Conservation (phyloP, 2,329 filamentous ascomycete genomes). For the Biscogniauxia mediterranea region DNA sequence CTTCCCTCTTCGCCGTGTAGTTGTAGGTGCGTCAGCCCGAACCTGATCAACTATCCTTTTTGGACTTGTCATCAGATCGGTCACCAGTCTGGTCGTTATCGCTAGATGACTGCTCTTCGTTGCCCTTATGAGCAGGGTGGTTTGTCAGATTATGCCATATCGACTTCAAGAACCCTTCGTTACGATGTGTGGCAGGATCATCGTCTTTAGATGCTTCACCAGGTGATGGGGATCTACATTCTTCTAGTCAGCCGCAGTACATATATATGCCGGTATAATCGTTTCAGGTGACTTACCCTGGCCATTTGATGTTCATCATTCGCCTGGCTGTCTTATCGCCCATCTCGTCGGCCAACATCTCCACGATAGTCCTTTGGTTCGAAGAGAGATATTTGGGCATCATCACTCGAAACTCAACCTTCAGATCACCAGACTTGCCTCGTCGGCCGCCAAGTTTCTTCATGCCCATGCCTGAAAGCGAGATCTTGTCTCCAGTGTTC, state of each 20-base stretch:
- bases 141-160: conserved; percentile 93
- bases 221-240: conserved; percentile 8
- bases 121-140: conserved; percentile 55
- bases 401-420: conserved; percentile 88
- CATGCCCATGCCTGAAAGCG: conserved; percentile 90
- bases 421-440: conserved; percentile 73
- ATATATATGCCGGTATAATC: neutral
- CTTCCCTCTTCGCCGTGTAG: neutral
- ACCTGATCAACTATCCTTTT: conserved; percentile 26
- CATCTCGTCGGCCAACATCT: conserved; percentile 97
- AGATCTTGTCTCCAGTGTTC: conserved; percentile 87
- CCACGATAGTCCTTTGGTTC: conserved; percentile 88
- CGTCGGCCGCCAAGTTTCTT: conserved; percentile 71
- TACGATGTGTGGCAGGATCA: conserved; percentile 56
- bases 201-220: conserved; percentile 33
- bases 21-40: conserved; percentile 20
- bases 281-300: conserved; percentile 42
- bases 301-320: conserved; percentile 76
- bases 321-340: conserved; percentile 87
- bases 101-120: conserved; percentile 26
- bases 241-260: conserved; percentile 15
- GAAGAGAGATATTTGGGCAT: conserved; percentile 94
- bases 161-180: conserved; percentile 88
- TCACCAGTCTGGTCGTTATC: conserved; percentile 20
- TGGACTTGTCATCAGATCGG: conserved; percentile 28